Conservation (phyloP, 176 grass and related monocot species). For the Olyra latifolia region DNA sequence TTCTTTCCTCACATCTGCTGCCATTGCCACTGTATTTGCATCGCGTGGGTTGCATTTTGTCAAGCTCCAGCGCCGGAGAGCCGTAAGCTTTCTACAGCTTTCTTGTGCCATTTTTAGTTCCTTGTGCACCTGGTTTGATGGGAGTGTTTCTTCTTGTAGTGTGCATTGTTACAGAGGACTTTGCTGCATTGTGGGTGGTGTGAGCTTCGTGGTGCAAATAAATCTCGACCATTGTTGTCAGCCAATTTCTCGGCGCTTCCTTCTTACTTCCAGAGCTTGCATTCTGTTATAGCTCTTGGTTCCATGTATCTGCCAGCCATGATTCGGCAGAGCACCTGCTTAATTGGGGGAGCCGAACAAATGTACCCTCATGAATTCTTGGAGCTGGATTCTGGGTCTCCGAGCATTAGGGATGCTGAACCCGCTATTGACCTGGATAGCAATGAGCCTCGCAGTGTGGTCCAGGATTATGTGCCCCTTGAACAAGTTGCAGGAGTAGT, state of each 20-base stretch:
- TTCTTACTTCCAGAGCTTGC: slow-evolving; percentile 70
- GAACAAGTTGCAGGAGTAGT: slow-evolving; percentile 41
- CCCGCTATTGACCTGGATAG: neutral
- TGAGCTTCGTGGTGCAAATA: slow-evolving; percentile 41
- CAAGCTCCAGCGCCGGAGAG: slow-evolving; percentile 30
- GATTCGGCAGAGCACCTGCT: slow-evolving; percentile 24
- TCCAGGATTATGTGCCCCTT: slow-evolving; percentile 27
- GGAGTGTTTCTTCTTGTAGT: slow-evolving; percentile 46
- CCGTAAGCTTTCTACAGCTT: slow-evolving; percentile 47
- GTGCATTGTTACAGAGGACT: slow-evolving; percentile 38
- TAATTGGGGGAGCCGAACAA: slow-evolving; percentile 1
- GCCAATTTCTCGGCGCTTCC: slow-evolving; percentile 68
- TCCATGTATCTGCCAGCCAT: slow-evolving; percentile 54
- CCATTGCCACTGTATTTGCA: slow-evolving; percentile 34
- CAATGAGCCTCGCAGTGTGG: neutral
- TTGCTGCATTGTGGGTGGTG: slow-evolving; percentile 51
- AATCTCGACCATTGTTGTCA: slow-evolving; percentile 49
- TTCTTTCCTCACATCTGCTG: slow-evolving; percentile 40
- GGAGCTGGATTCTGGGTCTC: slow-evolving; percentile 30
- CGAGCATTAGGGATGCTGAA: neutral
- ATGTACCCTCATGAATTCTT: slow-evolving; percentile 13
- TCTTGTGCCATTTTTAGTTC: slow-evolving; percentile 4
- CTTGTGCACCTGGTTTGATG: neutral
- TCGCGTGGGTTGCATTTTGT: slow-evolving; percentile 65
- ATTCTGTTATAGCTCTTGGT: slow-evolving; percentile 44